Evolutionary conservation across 441 rosid genomes (phyloP), one percentile per base, ranked within the genome.

Genomic region (Populus hybrid): DNA sequence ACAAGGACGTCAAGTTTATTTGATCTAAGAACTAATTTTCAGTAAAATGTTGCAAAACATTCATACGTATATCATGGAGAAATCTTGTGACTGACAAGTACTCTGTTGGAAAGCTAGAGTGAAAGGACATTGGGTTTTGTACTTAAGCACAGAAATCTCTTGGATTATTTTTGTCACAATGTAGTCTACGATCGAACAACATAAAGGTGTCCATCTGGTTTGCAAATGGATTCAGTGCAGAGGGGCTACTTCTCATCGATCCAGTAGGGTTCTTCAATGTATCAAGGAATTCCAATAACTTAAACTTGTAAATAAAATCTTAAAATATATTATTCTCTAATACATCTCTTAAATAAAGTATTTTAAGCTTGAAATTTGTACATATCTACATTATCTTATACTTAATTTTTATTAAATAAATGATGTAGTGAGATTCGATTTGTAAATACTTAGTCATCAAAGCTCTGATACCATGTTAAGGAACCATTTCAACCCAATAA

Each of bases 201-300:
- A 78, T 10, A 26, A 74, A 75, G 79, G 75, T 72, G 78, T 69
- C 57, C 75, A 70, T 26, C 42, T 57, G n/a, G 72, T 59, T 26
- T 24, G 53, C 74, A 42, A 80, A 80, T 80, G 85, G 86, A 88
- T 85, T 83, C 87, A 87, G 82, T 83, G 94, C 76, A 86, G 83
- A 76, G 73, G 83, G 87, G 82, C 88, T 78, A 64, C 46, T 79
- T 86, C 78, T 84, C 73, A 74, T 26, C 1, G 28, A 26, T 80
- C 76, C 77, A 72, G 64, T 18, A 59, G 8, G 23, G 9, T 59
- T 14, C 9, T 59, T 59, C n/a, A 59, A 59, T 26, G 28, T 26
- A 26, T 26, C 28, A 26, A 26, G 26, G 26, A 26, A 26, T 26
- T 26, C 1, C 26, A 26, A 26, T 26, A 26, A 26, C 26, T 26